Conservation (phyloP, 371 early-diverging fungal species). For the Parasitella parasitica region DNA sequence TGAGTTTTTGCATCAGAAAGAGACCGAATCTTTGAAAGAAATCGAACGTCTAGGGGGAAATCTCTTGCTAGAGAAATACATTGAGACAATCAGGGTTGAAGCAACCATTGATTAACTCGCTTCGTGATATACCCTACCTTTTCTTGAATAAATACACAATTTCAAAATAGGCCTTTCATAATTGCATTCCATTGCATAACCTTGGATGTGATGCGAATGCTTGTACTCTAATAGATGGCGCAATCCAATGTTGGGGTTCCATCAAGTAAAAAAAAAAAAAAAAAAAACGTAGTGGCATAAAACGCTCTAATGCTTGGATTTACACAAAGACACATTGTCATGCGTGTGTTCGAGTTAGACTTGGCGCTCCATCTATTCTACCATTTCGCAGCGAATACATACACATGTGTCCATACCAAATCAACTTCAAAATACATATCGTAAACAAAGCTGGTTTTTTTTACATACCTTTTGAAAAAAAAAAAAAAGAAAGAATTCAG, state of each 20-base stretch:
- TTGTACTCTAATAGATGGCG: neutral
- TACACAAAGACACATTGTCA: too few relatives aligned
- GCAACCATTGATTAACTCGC: neutral
- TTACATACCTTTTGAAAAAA: neutral
- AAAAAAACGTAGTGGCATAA: too few relatives aligned
- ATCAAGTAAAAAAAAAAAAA: too few relatives aligned
- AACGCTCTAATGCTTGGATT: too few relatives aligned
- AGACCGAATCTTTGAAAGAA: conserved; percentile 57
- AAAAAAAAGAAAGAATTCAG: too few relatives aligned
- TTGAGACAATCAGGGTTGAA: conserved; percentile 24
- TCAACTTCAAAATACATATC: neutral
- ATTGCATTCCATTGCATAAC: neutral
- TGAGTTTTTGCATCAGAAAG: conserved; percentile 57
- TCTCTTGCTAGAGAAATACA: conserved; percentile 54
- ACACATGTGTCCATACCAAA: neutral
- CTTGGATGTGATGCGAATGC: neutral
- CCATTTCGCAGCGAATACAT: too few relatives aligned
- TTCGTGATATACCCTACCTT: too few relatives aligned
- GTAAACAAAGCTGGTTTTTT: neutral
- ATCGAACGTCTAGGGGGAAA: conserved; percentile 80
- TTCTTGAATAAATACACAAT: too few relatives aligned
- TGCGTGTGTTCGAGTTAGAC: too few relatives aligned
- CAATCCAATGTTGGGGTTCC: neutral
- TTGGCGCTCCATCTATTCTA: too few relatives aligned
- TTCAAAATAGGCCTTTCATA: neutral